Evolutionary conservation across 1,284 basidiomycete species (phyloP).

Genomic region (Sanghuangporus sanghuang): DNA sequence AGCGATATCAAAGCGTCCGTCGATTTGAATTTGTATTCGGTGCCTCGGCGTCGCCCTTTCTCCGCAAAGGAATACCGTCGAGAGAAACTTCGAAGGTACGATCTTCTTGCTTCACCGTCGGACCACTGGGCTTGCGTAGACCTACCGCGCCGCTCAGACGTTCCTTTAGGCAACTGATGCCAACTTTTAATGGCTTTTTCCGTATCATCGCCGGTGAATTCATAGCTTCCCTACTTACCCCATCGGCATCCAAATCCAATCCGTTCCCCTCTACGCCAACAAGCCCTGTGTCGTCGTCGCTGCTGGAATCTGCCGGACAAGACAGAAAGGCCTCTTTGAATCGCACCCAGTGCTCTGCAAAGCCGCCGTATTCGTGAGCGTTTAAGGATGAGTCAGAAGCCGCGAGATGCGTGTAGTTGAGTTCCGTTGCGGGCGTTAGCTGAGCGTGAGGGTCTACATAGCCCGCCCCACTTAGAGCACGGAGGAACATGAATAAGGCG

Average conservation of each 20-base stretch:
- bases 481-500: conserved; percentile 13
- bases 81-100: conserved; percentile 10
- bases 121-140: not conserved
- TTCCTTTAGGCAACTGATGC: conserved; percentile 6
- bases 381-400: not conserved
- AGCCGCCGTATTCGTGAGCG: not conserved
- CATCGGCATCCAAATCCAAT: not conserved
- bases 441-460: conserved; percentile 1
- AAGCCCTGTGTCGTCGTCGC: not conserved
- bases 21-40: not conserved
- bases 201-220: not conserved
- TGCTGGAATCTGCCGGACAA: not conserved
- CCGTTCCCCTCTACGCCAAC: not conserved
- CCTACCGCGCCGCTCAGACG: conserved; percentile 3
- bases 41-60: not conserved
- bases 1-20: not conserved
- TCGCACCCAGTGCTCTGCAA: conserved; percentile 11
- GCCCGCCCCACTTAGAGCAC: conserved; percentile 14
- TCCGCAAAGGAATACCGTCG: not conserved
- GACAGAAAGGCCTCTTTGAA: conserved; percentile 11
- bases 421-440: not conserved
- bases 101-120: conserved; percentile 8
- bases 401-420: not conserved
- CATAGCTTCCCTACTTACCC: not conserved
- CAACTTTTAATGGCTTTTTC: not conserved